A percentile compares a stretch with the other conserved stretches of the same genome.
Evolutionary conservation across 768 basidiomycete genomes (phyloP).

Genomic region (Xerocomellus amylosporus): DNA sequence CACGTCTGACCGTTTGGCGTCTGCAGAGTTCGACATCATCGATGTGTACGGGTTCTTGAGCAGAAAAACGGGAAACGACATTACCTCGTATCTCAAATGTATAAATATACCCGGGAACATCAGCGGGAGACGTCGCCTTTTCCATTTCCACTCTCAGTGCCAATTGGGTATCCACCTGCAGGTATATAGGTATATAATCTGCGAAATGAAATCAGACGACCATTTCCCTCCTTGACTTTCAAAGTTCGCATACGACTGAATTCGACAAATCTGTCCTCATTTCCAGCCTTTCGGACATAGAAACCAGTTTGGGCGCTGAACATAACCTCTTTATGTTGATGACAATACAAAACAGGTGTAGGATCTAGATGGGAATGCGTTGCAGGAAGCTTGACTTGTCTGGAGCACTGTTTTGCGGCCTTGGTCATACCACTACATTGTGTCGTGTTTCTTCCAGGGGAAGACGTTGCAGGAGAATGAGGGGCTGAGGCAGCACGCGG

Average conservation of each 20-base stretch:
- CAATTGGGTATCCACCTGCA: slow-evolving; percentile 58
- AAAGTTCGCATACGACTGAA: slow-evolving; percentile 48
- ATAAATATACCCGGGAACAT: slow-evolving; percentile 77
- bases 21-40: slow-evolving; percentile 19
- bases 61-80: slow-evolving; percentile 3
- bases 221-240: background rate
- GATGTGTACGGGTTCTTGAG: background rate
- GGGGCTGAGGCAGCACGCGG: slow-evolving; percentile 22
- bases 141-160: slow-evolving; percentile 55
- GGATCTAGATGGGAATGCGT: slow-evolving; percentile 27
- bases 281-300: slow-evolving; percentile 46
- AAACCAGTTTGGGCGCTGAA: slow-evolving; percentile 50
- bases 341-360: slow-evolving; percentile 48
- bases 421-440: slow-evolving; percentile 70
- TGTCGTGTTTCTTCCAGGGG: slow-evolving; percentile 14
- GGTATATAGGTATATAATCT: slow-evolving; percentile 73
- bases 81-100: slow-evolving; percentile 75
- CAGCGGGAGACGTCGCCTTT: slow-evolving; percentile 49
- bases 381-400: slow-evolving; percentile 49
- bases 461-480: slow-evolving; percentile 17
- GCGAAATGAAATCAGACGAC: slow-evolving; percentile 8
- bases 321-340: slow-evolving; percentile 60
- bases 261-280: slow-evolving; percentile 44
- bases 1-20: slow-evolving; percentile 34
- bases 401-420: slow-evolving; percentile 57